Base-by-base conservation (phyloP, 371 early-diverging fungal genomes). In the Funneliformis caledonium region DNA sequence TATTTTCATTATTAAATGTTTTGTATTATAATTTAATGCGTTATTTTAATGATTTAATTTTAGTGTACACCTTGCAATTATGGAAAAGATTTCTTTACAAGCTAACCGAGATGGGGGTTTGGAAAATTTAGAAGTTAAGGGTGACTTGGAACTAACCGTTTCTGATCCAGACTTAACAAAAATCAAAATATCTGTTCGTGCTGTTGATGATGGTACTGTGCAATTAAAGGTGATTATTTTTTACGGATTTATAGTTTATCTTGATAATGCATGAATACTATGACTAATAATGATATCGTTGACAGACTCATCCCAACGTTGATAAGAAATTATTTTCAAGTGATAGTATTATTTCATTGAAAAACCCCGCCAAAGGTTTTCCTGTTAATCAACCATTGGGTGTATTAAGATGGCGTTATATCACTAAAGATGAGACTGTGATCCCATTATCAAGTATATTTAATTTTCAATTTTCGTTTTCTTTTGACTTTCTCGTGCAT, bases 231-330 rank as follows among this genome's bases (percentile, higher is more conserved):
- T 95, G 78, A 61, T 67, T 37, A 33, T 65, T 37, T 42, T 67
- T 67, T n/a, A 37, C 2, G 68, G 56, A 65, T 45, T 78, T 62
- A 68, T 43, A 11, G 12, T 45, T 50, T 72, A 19, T 43, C 9
- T 4, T 22, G 9, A 64, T 16, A 50, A 43, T 45, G 37, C 33
- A 22, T 6, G 26, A 68, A 60, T 50, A 52, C 6, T 67, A 12
- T 37, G 16, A 7, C 37, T 42, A 67, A 37, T 79, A 47, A 42
- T 72, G 31, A 56, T 65, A 26, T 42, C 82, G 26, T 26, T 26
- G 26, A 33, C 86, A 96, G 94, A 97, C 97, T 5, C 98, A 98
- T 84, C 99, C 99, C n/a, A 95, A 97, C 81, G 94, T 98, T 37
- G 98, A 98, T 89, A 98, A 97, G 87, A 87, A 83, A n/a, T 85